phyloP scores from a whole-genome alignment of 352 stramenopile genomes.

The Pythium plurisporium region DNA sequence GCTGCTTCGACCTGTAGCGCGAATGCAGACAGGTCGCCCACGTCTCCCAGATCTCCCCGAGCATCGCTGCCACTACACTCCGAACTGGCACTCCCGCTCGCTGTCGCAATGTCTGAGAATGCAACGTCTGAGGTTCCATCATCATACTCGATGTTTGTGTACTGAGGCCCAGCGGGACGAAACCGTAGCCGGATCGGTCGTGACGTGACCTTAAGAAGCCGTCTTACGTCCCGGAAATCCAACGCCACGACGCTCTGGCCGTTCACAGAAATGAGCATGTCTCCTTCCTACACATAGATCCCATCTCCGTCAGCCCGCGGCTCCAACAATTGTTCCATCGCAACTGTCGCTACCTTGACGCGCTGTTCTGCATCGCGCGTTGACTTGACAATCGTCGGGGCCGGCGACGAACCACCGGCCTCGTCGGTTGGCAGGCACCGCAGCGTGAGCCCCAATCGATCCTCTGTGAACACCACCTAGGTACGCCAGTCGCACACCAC shows the following conservation, averaged over 20 bases:
- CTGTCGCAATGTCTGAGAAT: slow-evolving; percentile 19
- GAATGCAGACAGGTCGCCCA: slow-evolving; percentile 30
- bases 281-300: slow-evolving; percentile 45
- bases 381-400: slow-evolving; percentile 24
- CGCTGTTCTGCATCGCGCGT: slow-evolving; percentile 11
- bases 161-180: slow-evolving; percentile 22
- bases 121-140: slow-evolving; percentile 12
- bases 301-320: not conserved
- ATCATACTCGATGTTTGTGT: slow-evolving; percentile 5
- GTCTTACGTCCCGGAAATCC: slow-evolving; percentile 60
- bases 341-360: slow-evolving; percentile 13
- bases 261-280: slow-evolving; percentile 67
- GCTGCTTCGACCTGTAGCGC: slow-evolving; percentile 22
- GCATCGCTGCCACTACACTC: slow-evolving; percentile 9
- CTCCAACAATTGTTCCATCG: not conserved
- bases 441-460: slow-evolving; percentile 22
- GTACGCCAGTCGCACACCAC: too few species aligned
- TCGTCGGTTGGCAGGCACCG: slow-evolving; percentile 18
- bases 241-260: slow-evolving; percentile 58
- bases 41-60: slow-evolving; percentile 12
- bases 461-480: slow-evolving; percentile 25
- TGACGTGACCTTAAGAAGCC: slow-evolving; percentile 62
- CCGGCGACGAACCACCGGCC: not conserved
- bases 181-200: slow-evolving; percentile 67
- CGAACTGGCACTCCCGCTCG: slow-evolving; percentile 19